phyloP scores from a whole-genome alignment of 306 rosid genomes.

The Begonia loranthoides region DNA sequence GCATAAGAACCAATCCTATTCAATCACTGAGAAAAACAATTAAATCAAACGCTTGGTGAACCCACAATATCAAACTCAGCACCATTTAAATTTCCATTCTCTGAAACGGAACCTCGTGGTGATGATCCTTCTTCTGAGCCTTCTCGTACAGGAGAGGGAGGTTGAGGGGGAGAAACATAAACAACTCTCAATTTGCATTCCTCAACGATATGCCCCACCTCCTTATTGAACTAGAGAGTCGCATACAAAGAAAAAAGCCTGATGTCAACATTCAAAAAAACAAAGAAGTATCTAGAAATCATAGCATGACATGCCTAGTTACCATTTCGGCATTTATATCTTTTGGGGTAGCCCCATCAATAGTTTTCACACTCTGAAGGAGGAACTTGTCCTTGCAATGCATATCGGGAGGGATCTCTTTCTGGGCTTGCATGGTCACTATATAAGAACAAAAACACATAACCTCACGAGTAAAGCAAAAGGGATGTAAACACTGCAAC shows the following conservation, averaged over 20 bases:
- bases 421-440: slow-evolving; percentile 97
- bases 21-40: not conserved
- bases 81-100: slow-evolving; percentile 46
- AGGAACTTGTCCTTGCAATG: slow-evolving; percentile 95
- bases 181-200: slow-evolving; percentile 86
- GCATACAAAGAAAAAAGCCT: no score
- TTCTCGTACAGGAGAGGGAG: slow-evolving; percentile 86
- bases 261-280: slow-evolving; percentile 11
- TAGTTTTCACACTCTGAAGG: slow-evolving; percentile 62
- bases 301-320: slow-evolving; percentile 5
- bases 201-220: slow-evolving; percentile 69
- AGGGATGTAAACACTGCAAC: no score
- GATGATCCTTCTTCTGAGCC: slow-evolving; percentile 90
- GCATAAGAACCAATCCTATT: slow-evolving; percentile 6
- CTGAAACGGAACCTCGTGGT: slow-evolving; percentile 61
- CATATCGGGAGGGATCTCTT: slow-evolving; percentile 76
- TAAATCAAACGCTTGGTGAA: slow-evolving; percentile 16
- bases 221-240: slow-evolving; percentile 62
- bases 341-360: slow-evolving; percentile 34
- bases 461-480: no score
- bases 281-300: slow-evolving; percentile 5
- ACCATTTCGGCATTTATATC: slow-evolving; percentile 85
- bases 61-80: slow-evolving; percentile 47
- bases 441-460: not conserved
- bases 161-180: slow-evolving; percentile 68